phyloP scores from a whole-genome alignment of 2,329 filamentous ascomycete genomes.

The Talaromyces sp. region DNA sequence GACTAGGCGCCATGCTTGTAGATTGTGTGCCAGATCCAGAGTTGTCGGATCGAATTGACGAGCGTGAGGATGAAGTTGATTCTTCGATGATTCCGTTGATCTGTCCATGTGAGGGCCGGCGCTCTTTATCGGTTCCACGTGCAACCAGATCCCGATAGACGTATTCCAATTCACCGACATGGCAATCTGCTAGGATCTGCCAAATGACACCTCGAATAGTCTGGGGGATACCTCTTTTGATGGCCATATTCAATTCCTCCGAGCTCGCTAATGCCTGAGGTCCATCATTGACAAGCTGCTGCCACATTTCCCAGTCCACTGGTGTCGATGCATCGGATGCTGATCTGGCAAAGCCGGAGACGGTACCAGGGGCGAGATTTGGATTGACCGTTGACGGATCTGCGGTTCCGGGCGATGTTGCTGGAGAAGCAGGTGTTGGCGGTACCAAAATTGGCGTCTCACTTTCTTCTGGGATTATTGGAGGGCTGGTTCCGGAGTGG shows the following conservation, averaged over 20 bases:
- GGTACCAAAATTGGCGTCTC: conserved; percentile 41
- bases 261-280: conserved; percentile 86
- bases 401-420: conserved; percentile 41
- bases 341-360: conserved; percentile 74
- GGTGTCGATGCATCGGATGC: conserved; percentile 65
- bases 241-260: conserved; percentile 86
- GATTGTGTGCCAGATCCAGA: conserved; percentile 64
- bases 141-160: conserved; percentile 82
- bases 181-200: conserved; percentile 95
- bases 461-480: conserved; percentile 50
- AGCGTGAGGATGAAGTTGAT: conserved; percentile 74
- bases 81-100: conserved; percentile 64
- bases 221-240: conserved; percentile 89
- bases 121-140: conserved; percentile 74
- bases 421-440: conserved; percentile 29
- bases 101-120: conserved; percentile 55
- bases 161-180: conserved; percentile 83
- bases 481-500: conserved; percentile 51
- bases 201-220: conserved; percentile 98
- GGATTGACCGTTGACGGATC: conserved; percentile 68
- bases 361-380: conserved; percentile 79
- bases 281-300: conserved; percentile 91
- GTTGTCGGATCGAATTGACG: conserved; percentile 78
- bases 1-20: conserved; percentile 56
- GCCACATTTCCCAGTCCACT: conserved; percentile 99